These are phyloP conservation scores for Forsythia viridissima DNA, from an alignment of 257 asterid genomes.

Conservation along the genomic window DNA sequence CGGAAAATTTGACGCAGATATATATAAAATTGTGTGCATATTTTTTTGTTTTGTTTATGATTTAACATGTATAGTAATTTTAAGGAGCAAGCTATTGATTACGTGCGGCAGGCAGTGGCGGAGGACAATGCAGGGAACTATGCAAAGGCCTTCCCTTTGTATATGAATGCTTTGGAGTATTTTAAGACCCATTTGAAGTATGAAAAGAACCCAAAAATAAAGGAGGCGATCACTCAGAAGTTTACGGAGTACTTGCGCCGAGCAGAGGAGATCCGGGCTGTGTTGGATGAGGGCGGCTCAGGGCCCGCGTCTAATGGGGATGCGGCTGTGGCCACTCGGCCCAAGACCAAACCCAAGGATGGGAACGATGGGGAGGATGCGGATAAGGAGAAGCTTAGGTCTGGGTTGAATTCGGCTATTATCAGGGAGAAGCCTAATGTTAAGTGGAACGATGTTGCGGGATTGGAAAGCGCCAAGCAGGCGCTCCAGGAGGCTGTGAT, in stretches of 20 bases:
- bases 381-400: slow-evolving; percentile 81
- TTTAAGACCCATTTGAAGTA: slow-evolving; percentile 93
- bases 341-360: slow-evolving; percentile 84
- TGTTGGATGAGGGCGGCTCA: slow-evolving; percentile 85
- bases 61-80: slow-evolving; percentile 88
- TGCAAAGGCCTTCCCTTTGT: slow-evolving; percentile 89
- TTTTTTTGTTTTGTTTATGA: slow-evolving; percentile 24
- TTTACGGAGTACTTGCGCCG: slow-evolving; percentile 93
- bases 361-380: slow-evolving; percentile 92
- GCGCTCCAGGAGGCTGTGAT: slow-evolving; percentile 97
- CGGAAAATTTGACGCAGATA: not conserved
- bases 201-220: slow-evolving; percentile 92
- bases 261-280: slow-evolving; percentile 97
- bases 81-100: slow-evolving; percentile 97
- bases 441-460: slow-evolving; percentile 98
- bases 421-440: slow-evolving; percentile 94
- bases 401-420: slow-evolving; percentile 92
- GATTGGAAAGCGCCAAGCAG: slow-evolving; percentile 98
- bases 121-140: slow-evolving; percentile 95
- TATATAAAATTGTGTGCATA: not conserved
- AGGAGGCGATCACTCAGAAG: slow-evolving; percentile 95
- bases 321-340: slow-evolving; percentile 84
- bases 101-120: slow-evolving; percentile 85
- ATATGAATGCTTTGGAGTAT: slow-evolving; percentile 96
- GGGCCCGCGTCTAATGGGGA: slow-evolving; percentile 79